Conservation (phyloP, 371 early-diverging fungal species). For the Mortierella sp. region DNA sequence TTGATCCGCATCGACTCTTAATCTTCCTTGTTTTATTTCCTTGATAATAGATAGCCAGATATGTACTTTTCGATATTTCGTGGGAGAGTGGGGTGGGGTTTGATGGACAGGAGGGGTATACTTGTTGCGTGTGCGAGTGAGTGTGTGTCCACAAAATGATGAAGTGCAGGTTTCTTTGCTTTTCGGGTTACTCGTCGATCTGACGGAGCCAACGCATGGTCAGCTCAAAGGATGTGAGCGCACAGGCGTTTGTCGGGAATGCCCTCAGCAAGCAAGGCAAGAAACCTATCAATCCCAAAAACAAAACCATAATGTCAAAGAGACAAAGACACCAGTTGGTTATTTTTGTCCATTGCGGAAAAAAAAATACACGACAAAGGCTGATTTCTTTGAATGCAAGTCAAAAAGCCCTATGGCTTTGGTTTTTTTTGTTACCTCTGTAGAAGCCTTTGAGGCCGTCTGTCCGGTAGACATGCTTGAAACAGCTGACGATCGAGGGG, state of each 20-base stretch:
- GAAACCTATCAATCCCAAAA: slow-evolving; percentile 78
- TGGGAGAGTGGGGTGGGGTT: neutral
- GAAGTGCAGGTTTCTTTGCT: neutral
- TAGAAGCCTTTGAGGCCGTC: slow-evolving; percentile 52
- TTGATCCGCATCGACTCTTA: neutral
- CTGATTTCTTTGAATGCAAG: too few species aligned
- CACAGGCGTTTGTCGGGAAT: slow-evolving; percentile 93
- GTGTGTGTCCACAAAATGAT: neutral
- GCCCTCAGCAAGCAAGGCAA: slow-evolving; percentile 88
- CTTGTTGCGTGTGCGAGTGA: neutral
- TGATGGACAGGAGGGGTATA: neutral
- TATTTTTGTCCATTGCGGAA: slow-evolving; percentile 25
- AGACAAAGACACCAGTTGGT: slow-evolving; percentile 18
- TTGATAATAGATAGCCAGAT: neutral
- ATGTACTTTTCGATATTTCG: neutral
- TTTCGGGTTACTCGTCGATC: slow-evolving; percentile 31
- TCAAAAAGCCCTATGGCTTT: neutral
- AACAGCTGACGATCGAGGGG: slow-evolving; percentile 69
- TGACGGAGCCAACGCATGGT: slow-evolving; percentile 64
- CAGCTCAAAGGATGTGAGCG: slow-evolving; percentile 85
- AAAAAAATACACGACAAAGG: slow-evolving; percentile 1
- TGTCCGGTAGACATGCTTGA: slow-evolving; percentile 66
- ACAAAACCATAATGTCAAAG: neutral
- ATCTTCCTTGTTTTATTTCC: neutral
- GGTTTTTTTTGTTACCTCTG: slow-evolving; percentile 19